Percentiles rank a stretch among this genome's conserved stretches.
These are phyloP conservation scores for Beauveria sp. DNA, from an alignment of 2,329 filamentous ascomycete genomes.

Conservation along the genomic window DNA sequence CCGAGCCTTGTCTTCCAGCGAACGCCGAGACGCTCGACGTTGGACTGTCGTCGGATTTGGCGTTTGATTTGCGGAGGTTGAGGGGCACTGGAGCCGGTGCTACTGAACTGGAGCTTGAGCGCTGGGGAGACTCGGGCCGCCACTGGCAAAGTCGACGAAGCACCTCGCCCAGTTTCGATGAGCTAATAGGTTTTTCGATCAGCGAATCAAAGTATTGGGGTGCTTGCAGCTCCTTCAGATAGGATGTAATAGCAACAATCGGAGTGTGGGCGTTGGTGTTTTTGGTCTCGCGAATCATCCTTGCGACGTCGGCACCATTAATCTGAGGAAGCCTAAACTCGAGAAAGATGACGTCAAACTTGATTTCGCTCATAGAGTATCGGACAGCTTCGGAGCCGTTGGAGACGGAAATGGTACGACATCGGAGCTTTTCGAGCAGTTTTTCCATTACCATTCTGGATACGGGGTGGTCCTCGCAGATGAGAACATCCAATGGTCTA, in stretches of 20 bases:
- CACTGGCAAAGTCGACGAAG: constrained; percentile 85
- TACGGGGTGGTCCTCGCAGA: constrained; percentile 96
- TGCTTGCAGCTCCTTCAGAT: constrained; percentile 92
- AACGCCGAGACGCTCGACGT: constrained; percentile 70
- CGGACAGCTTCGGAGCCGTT: constrained; percentile 89
- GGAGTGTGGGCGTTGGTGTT: constrained; percentile 92
- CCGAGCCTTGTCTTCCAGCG: constrained; percentile 61
- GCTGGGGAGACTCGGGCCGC: constrained; percentile 62
- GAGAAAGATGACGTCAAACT: constrained; percentile 98
- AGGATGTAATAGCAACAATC: constrained; percentile 93
- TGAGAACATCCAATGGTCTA: constrained; percentile 83
- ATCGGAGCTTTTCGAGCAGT: constrained; percentile 86
- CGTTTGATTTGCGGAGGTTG: constrained; percentile 52
- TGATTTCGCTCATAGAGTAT: constrained; percentile 92
- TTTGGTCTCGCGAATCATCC: constrained; percentile 96
- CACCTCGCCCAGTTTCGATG: constrained; percentile 82
- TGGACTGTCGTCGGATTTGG: constrained; percentile 69
- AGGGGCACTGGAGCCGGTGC: constrained; percentile 52
- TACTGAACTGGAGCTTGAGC: constrained; percentile 36
- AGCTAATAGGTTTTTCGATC: constrained; percentile 93
- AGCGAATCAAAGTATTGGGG: constrained; percentile 93
- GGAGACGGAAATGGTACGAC: constrained; percentile 83
- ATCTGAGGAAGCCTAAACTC: constrained; percentile 94
- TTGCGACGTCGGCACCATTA: constrained; percentile 88
- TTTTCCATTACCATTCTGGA: constrained; percentile 99